A percentile compares a stretch with the other conserved stretches of the same genome.
These are phyloP conservation scores for Claviceps arundinis DNA, from an alignment of 2,329 filamentous ascomycete species.

Conservation along the genomic window DNA sequence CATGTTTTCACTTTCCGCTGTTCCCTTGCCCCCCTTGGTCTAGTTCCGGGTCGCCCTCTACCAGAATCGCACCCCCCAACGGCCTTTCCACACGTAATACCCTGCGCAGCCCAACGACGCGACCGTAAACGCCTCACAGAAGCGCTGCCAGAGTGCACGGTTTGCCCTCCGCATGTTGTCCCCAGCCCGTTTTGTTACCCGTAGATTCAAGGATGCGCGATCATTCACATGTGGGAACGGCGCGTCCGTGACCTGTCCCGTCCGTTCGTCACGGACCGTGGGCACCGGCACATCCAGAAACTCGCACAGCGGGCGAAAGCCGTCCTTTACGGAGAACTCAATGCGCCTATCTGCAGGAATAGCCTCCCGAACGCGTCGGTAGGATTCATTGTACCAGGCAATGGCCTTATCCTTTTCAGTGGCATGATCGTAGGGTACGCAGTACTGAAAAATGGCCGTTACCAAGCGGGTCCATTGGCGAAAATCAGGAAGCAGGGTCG, in stretches of 20 bases:
- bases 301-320: conserved; percentile 28
- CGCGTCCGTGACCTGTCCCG: conserved; percentile 17
- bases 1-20: no score
- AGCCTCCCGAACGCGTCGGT: conserved; percentile 21
- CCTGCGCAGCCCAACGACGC: conserved; percentile 16
- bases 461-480: conserved; percentile 16
- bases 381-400: conserved; percentile 23
- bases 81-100: conserved; percentile 17
- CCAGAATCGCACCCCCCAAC: conserved; percentile 10
- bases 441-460: conserved; percentile 13
- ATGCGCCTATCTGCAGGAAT: conserved; percentile 22
- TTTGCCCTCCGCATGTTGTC: conserved; percentile 11
- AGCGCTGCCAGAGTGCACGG: conserved; percentile 11
- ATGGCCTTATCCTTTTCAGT: conserved; percentile 23
- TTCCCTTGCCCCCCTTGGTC: no score
- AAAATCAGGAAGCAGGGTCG: conserved; percentile 14
- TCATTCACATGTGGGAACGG: conserved; percentile 22
- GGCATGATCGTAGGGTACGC: conserved; percentile 18
- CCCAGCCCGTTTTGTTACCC: neutral
- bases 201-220: conserved; percentile 12
- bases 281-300: conserved; percentile 26
- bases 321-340: conserved; percentile 25
- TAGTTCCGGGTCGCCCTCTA: no score
- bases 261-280: conserved; percentile 16
- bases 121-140: conserved; percentile 13